These are phyloP conservation scores for Pleodorina starrii DNA, from an alignment of 139 green algal genomes.

Conservation along the genomic window DNA sequence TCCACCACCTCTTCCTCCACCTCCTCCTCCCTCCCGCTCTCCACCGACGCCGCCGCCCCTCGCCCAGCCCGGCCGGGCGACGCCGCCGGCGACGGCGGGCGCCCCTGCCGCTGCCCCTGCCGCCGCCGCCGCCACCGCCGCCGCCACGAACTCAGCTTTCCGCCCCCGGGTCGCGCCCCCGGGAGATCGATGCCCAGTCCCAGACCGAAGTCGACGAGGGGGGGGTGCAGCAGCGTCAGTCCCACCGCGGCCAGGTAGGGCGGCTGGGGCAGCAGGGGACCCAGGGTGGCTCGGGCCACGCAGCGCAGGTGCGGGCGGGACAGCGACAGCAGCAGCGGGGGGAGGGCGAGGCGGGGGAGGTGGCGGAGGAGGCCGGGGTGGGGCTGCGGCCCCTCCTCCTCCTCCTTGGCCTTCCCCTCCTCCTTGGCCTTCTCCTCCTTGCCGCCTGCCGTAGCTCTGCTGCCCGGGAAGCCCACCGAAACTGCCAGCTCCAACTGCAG, in stretches of 20 bases:
- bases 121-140: background rate
- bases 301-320: background rate
- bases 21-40: background rate
- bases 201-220: background rate
- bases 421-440: background rate
- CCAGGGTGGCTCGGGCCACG: background rate
- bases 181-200: background rate
- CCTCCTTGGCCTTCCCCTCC: background rate
- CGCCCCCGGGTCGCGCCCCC: no score
- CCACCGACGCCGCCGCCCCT: background rate
- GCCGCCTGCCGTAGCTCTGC: background rate
- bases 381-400: background rate
- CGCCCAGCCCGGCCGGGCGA: no score
- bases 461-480: background rate
- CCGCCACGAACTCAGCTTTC: no score
- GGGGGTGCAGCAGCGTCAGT: slow-evolving; percentile 18
- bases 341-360: background rate
- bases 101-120: background rate
- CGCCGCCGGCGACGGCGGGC: background rate
- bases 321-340: background rate
- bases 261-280: slow-evolving; percentile 1
- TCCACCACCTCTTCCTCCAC: background rate
- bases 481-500: background rate
- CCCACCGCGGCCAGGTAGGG: slow-evolving; percentile 11
- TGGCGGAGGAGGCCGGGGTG: background rate